These are phyloP conservation scores for Saccharomycopsis babjevae DNA, from an alignment of 805 yeast genomes.

Conservation along the genomic window DNA sequence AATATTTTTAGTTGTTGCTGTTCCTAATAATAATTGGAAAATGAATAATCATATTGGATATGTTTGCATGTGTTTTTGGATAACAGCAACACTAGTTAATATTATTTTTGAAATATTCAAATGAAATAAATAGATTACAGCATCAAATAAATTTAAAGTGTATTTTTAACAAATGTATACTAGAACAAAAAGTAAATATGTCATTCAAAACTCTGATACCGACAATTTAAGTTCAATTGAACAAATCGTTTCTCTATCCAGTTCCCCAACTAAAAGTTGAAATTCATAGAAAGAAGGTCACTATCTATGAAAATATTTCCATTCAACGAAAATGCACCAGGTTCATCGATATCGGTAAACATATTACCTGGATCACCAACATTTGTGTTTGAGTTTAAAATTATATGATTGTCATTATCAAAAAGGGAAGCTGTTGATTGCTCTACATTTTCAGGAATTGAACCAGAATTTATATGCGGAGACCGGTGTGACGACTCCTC, in stretches of 20 bases:
- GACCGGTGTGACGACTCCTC: neutral
- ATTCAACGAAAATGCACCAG: constrained; percentile 9
- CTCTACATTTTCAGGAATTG: neutral
- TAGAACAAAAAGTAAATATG: no score
- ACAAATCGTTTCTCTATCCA: no score
- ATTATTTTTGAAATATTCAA: constrained; percentile 19
- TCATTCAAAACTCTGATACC: neutral
- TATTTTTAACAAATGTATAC: neutral
- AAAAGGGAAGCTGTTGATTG: neutral
- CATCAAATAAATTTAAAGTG: neutral
- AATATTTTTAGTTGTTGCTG: constrained; percentile 19
- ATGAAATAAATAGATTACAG: neutral
- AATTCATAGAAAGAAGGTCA: neutral
- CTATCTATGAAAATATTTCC: constrained; percentile 3
- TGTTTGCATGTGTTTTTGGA: constrained; percentile 23
- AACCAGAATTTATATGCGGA: neutral
- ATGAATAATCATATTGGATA: constrained; percentile 22
- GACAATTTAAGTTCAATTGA: neutral
- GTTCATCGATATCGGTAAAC: constrained; percentile 3
- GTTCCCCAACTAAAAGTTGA: constrained; percentile 1
- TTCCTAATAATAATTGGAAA: constrained; percentile 22
- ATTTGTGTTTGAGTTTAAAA: neutral
- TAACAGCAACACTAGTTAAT: constrained; percentile 20
- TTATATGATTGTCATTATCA: neutral
- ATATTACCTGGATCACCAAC: constrained; percentile 6